These are phyloP conservation scores for Leucocoprinus birnbaumii DNA, from an alignment of 768 basidiomycete genomes.

Conservation along the genomic window DNA sequence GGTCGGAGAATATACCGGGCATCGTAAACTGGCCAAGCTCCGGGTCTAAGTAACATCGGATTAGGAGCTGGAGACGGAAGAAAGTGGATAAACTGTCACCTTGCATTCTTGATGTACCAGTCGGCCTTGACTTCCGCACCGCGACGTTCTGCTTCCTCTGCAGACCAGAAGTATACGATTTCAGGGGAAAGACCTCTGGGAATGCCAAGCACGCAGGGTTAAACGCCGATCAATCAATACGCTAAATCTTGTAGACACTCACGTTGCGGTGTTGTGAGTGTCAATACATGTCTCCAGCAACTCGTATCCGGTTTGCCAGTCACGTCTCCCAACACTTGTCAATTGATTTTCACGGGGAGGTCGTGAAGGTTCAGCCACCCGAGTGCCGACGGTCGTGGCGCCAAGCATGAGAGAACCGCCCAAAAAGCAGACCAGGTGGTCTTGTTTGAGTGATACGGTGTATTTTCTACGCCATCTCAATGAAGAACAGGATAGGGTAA, in stretches of 20 bases:
- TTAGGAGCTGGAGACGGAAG: background rate
- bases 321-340: constrained; percentile 58
- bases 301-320: constrained; percentile 82
- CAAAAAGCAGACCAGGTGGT: constrained; percentile 95
- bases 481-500: background rate
- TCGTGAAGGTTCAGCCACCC: constrained; percentile 49
- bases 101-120: constrained; percentile 88
- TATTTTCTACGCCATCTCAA: constrained; percentile 47
- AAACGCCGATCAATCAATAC: constrained; percentile 18
- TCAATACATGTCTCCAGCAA: constrained; percentile 86
- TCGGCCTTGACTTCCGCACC: constrained; percentile 44
- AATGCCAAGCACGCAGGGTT: background rate
- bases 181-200: constrained; percentile 82
- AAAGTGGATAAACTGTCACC: constrained; percentile 32
- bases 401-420: constrained; percentile 91
- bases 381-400: constrained; percentile 62
- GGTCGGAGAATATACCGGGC: constrained; percentile 95
- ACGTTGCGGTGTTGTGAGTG: constrained; percentile 83
- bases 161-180: constrained; percentile 78
- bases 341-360: constrained; percentile 64
- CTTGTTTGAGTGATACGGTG: constrained; percentile 82
- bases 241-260: constrained; percentile 31
- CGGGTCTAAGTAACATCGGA: constrained; percentile 18
- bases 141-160: constrained; percentile 47
- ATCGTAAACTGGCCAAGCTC: constrained; percentile 56